Evolutionary conservation across 2,329 filamentous ascomycete species (phyloP).

Genomic region (Fusarium camptoceras): DNA sequence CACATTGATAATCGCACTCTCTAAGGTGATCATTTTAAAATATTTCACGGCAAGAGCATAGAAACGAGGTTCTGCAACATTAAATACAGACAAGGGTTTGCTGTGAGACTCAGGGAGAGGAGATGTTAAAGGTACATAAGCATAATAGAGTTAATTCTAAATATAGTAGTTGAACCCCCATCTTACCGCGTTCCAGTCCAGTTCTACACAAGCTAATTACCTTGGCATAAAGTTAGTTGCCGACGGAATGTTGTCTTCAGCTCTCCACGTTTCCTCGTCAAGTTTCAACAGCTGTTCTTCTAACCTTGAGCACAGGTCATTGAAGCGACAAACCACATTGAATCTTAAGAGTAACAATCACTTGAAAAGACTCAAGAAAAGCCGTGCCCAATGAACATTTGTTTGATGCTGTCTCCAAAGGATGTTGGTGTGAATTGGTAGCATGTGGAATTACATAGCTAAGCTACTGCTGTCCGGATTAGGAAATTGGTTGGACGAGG

Average conservation of each 20-base stretch:
- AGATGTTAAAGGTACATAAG: neutral
- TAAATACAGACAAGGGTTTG: no score
- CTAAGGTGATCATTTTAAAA: no score
- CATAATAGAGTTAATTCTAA: neutral
- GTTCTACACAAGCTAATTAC: neutral
- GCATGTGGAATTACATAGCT: neutral
- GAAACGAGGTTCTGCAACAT: no score
- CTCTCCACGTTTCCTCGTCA: neutral
- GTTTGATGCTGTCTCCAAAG: no score
- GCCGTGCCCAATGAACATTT: no score
- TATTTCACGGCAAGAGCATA: no score
- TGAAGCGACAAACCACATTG: neutral
- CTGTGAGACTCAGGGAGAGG: no score
- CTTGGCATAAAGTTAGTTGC: neutral
- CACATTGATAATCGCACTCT: no score
- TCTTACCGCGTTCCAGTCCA: neutral
- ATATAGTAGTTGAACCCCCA: neutral
- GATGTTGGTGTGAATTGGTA: no score
- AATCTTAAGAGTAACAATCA: fast-evolving
- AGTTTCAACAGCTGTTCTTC: neutral
- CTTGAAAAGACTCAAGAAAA: fast-evolving
- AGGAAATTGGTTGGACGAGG: fast-evolving
- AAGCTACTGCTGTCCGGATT: neutral
- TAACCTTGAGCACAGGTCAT: neutral
- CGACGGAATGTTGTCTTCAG: neutral